Conservation (phyloP, 2,329 filamentous ascomycete genomes). For the Cladosporium halotolerans region DNA sequence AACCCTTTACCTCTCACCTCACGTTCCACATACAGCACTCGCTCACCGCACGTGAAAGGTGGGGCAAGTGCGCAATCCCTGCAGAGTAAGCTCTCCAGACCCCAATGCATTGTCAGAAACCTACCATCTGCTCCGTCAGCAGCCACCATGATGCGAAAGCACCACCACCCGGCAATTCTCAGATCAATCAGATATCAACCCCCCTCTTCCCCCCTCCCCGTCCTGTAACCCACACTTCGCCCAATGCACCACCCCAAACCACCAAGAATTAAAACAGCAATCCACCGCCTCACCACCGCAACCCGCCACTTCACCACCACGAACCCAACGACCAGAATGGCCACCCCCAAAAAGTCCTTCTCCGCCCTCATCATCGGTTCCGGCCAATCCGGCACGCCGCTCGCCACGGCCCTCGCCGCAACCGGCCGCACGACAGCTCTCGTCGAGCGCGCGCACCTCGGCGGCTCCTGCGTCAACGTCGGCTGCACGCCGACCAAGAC, state of each 20-base stretch:
- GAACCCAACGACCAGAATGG: background rate
- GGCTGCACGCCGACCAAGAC: conserved; percentile 87
- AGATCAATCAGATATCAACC: background rate
- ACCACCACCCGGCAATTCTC: too few relatives aligned
- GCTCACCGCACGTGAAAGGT: background rate
- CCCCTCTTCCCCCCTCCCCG: background rate
- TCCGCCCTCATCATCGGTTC: conserved; percentile 47
- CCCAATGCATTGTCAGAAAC: background rate
- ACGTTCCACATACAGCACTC: background rate
- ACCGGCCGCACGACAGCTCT: conserved; percentile 42
- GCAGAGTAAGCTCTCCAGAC: background rate
- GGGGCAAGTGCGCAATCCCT: background rate
- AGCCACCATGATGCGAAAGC: background rate
- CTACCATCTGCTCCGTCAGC: background rate
- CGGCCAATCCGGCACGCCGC: conserved; percentile 47
- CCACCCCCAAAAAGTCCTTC: conserved; percentile 24
- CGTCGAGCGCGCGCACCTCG: conserved; percentile 51
- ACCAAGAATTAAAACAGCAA: background rate
- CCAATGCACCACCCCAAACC: background rate
- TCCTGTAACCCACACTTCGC: background rate
- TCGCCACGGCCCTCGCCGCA: conserved; percentile 43
- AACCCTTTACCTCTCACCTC: background rate
- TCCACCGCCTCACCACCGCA: background rate
- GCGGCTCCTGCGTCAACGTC: conserved; percentile 86
- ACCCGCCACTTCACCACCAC: background rate